These are phyloP conservation scores for Biscogniauxia sp. DNA, from an alignment of 2,329 filamentous ascomycete species.

Conservation along the genomic window DNA sequence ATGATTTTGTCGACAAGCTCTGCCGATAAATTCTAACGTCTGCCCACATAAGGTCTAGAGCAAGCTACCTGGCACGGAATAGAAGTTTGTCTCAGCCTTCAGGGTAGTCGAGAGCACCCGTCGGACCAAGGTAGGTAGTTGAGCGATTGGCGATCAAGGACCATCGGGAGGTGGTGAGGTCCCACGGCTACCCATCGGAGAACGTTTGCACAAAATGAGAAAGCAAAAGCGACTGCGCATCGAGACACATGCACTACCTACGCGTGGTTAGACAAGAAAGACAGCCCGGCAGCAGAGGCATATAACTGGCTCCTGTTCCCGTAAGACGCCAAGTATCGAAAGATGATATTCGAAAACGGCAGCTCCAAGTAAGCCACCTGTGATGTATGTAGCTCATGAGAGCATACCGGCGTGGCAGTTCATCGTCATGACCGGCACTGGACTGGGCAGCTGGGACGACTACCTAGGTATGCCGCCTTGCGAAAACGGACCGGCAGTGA, in stretches of 20 bases:
- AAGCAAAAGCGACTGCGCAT: background rate
- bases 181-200: background rate
- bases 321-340: background rate
- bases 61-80: background rate
- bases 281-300: background rate
- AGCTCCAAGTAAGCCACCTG: background rate
- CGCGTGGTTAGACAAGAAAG: background rate
- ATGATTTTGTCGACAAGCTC: background rate
- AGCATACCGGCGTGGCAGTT: background rate
- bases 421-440: too few relatives aligned
- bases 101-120: background rate
- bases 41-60: background rate
- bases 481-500: background rate
- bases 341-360: background rate
- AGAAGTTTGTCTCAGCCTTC: background rate
- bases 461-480: too few relatives aligned
- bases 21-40: background rate
- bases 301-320: background rate
- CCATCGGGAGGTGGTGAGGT: background rate
- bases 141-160: background rate
- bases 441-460: too few relatives aligned
- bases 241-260: background rate
- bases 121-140: background rate
- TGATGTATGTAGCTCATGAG: background rate
- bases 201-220: background rate